A percentile compares a stretch with the other conserved stretches of the same genome.
Conservation (phyloP, 768 basidiomycete species). For the Trametes sanguinea region DNA sequence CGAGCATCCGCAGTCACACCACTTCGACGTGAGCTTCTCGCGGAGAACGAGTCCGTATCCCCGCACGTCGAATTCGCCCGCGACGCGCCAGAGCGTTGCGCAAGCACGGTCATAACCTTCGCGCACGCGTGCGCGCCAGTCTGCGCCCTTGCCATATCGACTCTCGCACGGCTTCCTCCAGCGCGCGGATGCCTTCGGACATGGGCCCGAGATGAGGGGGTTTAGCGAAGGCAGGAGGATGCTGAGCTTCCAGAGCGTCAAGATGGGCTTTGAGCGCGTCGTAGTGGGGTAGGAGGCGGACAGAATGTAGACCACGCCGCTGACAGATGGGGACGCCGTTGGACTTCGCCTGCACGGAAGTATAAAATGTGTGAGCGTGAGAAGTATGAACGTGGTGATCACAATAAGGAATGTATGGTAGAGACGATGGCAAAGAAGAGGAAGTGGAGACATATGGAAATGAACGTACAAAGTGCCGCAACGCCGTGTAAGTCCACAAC, state of each 20-base stretch:
- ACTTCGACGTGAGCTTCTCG: constrained; percentile 72
- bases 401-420: background rate
- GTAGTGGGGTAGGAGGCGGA: constrained; percentile 62
- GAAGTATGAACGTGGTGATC: background rate
- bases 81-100: constrained; percentile 69
- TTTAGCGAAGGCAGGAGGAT: constrained; percentile 58
- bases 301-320: constrained; percentile 66
- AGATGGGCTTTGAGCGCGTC: constrained; percentile 62
- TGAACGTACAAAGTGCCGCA: constrained; percentile 68
- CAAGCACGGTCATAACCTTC: constrained; percentile 65
- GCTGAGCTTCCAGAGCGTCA: constrained; percentile 58
- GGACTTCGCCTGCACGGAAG: constrained; percentile 55
- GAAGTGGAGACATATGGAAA: background rate
- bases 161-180: constrained; percentile 68
- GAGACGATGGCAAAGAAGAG: background rate
- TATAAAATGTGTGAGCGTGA: background rate
- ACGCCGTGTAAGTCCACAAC: constrained; percentile 76
- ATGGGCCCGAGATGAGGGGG: constrained; percentile 66
- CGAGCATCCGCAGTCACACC: constrained; percentile 83
- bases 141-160: constrained; percentile 49
- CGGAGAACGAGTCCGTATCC: constrained; percentile 70
- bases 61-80: constrained; percentile 69
- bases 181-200: constrained; percentile 56
- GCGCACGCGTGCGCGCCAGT: constrained; percentile 61
- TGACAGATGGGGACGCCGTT: constrained; percentile 68